phyloP scores from a whole-genome alignment of 345 rosid species.

The Dimocarpus longan region DNA sequence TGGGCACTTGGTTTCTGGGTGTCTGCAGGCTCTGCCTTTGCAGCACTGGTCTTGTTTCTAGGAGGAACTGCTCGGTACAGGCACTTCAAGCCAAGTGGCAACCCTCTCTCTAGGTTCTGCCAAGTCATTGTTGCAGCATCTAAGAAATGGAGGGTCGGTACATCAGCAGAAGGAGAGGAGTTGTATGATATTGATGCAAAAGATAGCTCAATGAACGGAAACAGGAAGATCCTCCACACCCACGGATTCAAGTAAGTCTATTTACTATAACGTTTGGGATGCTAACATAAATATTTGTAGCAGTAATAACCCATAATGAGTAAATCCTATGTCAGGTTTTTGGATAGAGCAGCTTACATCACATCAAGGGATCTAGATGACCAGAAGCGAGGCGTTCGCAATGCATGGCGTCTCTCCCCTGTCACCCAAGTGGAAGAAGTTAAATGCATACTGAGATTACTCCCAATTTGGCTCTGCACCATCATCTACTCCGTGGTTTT shows the following conservation, averaged over 20 bases:
- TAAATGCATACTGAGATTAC: slow-evolving; percentile 86
- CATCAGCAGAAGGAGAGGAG: slow-evolving; percentile 46
- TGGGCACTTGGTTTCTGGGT: slow-evolving; percentile 98
- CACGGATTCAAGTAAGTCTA: slow-evolving; percentile 80
- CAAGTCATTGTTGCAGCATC: slow-evolving; percentile 83
- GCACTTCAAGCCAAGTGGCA: slow-evolving; percentile 86
- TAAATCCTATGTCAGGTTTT: slow-evolving; percentile 52
- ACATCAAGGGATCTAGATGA: slow-evolving; percentile 65
- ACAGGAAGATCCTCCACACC: slow-evolving; percentile 82
- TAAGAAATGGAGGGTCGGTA: slow-evolving; percentile 62
- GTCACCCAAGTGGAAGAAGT: slow-evolving; percentile 98
- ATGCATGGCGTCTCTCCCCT: slow-evolving; percentile 82
- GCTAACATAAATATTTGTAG: background rate
- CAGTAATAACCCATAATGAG: background rate
- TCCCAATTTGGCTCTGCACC: slow-evolving; percentile 99
- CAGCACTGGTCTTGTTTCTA: slow-evolving; percentile 74
- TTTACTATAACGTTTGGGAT: background rate
- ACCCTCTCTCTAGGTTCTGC: slow-evolving; percentile 79
- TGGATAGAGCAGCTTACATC: slow-evolving; percentile 88
- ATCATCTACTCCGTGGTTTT: slow-evolving; percentile 92
- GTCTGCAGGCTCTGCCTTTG: slow-evolving; percentile 83
- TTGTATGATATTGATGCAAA: slow-evolving; percentile 49
- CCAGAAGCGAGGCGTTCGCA: slow-evolving; percentile 52
- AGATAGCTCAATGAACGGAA: slow-evolving; percentile 42
- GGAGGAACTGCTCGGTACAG: slow-evolving; percentile 74